Conservation (phyloP, 2,329 filamentous ascomycete species). For the Diaporthe longicolla region DNA sequence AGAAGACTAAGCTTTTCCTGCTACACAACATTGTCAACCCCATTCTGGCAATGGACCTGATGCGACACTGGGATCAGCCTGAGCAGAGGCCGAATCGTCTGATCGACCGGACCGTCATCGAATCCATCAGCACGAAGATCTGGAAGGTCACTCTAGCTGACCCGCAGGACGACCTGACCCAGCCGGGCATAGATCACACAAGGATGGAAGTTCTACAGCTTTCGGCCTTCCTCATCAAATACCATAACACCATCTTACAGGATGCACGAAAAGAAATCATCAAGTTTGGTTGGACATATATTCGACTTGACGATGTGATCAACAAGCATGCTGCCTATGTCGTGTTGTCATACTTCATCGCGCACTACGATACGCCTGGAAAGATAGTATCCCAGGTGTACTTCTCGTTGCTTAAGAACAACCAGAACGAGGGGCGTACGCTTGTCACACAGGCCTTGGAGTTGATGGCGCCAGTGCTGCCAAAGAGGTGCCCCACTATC, state of each 20-base stretch:
- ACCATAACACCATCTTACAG: constrained; percentile 88
- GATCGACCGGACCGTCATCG: constrained; percentile 89
- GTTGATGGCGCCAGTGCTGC: constrained; percentile 92
- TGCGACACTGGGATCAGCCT: constrained; percentile 80
- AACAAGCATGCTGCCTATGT: constrained; percentile 99
- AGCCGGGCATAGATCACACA: constrained; percentile 93
- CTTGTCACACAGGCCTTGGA: constrained; percentile 95
- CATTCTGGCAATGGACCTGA: constrained; percentile 95
- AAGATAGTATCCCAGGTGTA: constrained; percentile 98
- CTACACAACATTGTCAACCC: constrained; percentile 95
- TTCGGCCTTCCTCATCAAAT: constrained; percentile 95
- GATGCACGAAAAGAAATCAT: constrained; percentile 98
- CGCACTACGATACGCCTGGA: constrained; percentile 93
- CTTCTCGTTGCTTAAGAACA: constrained; percentile 88
- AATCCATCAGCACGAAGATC: constrained; percentile 90
- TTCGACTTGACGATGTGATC: constrained; percentile 97
- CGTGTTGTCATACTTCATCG: constrained; percentile 97
- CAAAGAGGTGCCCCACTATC: constrained; percentile 79
- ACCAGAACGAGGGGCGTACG: constrained; percentile 93
- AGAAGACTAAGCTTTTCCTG: constrained; percentile 93
- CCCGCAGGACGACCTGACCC: constrained; percentile 83
- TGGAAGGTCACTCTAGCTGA: constrained; percentile 93
- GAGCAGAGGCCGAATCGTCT: constrained; percentile 70
- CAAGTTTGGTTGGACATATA: constrained; percentile 99
- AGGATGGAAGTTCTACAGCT: constrained; percentile 96